These are phyloP conservation scores for Silene noctiflora DNA, from an alignment of 179 eudicot species.

Conservation along the genomic window DNA sequence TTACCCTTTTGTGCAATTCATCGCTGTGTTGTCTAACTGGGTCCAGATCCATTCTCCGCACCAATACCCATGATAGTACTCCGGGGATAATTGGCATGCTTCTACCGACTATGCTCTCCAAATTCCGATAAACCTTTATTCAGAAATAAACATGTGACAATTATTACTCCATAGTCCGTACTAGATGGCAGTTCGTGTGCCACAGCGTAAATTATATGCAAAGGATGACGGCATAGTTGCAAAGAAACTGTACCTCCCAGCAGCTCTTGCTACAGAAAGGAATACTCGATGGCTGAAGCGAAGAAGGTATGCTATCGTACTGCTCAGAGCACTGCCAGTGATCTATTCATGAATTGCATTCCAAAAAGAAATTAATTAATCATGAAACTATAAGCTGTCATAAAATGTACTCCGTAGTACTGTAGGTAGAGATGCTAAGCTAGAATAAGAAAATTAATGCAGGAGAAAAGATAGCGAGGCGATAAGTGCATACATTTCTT, in stretches of 20 bases:
- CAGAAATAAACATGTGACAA: neutral
- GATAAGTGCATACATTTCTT: constrained; percentile 38
- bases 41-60: constrained; percentile 31
- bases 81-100: constrained; percentile 18
- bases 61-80: constrained; percentile 39
- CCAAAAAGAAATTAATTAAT: neutral
- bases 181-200: too few species aligned
- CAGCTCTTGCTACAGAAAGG: constrained; percentile 42
- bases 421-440: neutral
- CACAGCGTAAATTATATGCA: neutral
- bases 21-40: neutral
- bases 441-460: neutral
- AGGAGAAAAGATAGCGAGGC: neutral
- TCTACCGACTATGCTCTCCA: constrained; percentile 36
- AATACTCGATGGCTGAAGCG: neutral
- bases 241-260: constrained; percentile 32
- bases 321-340: constrained; percentile 36
- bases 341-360: constrained; percentile 25
- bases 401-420: neutral
- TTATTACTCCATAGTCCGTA: neutral
- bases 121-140: constrained; percentile 34
- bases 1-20: constrained; percentile 26
- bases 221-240: neutral
- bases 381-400: neutral
- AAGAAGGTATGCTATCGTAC: neutral